phyloP scores from a whole-genome alignment of 352 stramenopile species.

The Phytopythium cucurbitacearum region DNA sequence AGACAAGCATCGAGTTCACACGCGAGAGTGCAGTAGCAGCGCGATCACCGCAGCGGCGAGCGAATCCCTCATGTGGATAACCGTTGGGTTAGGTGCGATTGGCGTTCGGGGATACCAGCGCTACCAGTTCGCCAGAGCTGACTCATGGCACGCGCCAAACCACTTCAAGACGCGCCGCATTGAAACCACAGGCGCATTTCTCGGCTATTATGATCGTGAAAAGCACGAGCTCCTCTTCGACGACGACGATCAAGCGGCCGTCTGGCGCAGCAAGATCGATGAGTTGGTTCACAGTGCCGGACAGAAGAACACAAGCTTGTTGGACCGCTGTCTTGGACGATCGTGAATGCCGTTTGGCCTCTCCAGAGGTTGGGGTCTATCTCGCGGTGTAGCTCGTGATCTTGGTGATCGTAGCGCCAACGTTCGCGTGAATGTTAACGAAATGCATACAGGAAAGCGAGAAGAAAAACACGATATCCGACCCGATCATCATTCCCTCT shows the following conservation, averaged over 20 bases:
- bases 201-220: not conserved
- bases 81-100: not conserved
- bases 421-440: no score
- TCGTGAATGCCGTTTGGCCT: no score
- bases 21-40: not conserved
- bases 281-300: not conserved
- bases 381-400: no score
- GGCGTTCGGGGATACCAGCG: not conserved
- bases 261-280: not conserved
- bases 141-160: not conserved
- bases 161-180: not conserved
- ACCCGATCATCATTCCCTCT: no score
- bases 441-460: no score
- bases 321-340: no score
- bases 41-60: not conserved
- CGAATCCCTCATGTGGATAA: not conserved
- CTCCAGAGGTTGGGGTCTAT: no score
- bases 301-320: not conserved
- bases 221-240: constrained; percentile 1
- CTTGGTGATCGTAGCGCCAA: no score
- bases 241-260: not conserved
- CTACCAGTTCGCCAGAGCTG: not conserved
- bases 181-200: not conserved
- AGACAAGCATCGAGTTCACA: not conserved
- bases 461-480: no score